Base-by-base conservation (phyloP, 352 stramenopile genomes). In the Pythium phragmiticola region DNA sequence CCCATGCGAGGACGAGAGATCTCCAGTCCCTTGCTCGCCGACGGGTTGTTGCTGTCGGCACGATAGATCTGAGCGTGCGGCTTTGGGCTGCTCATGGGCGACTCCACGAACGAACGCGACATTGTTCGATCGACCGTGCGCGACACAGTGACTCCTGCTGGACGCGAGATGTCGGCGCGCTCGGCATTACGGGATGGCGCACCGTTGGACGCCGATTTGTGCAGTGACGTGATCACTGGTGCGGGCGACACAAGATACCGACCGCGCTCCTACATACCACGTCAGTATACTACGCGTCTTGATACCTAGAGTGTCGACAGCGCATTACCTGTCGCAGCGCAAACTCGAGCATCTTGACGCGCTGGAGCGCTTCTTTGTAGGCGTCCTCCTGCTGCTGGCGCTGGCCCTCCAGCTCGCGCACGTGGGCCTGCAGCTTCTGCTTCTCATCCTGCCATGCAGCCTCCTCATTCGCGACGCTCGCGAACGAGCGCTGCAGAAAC, bases 281-380 rank as follows among this genome's bases (percentile, higher is more conserved):
- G n/a, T 43, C 33, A 43, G 49, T 28, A 23, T 1, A 30, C 26
- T 41, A 55, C 4, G 23, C n/a, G 8, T 14, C 8, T 52, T 17
- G 1, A 34, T 49, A 49, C 43, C 3, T 23, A 4, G 13, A 49
- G n/a, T 30, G 42, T 13, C 16, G 8, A 48, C 43, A 13, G 16
- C 17, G 28, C 4, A 66, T 26, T 19, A 84, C 76, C 76, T 92
- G 84, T 4, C 80, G 80, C 46, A 95, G 66, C 52, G 87, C 87
- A 64, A 93, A 95, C 56, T 95, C 84, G 66, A 95, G 83, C 87
- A 95, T 95, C 69, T 95, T 95, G 43, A 95, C 74, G 46, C 86
- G 87, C 59, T 94, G 63, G 72, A 95, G 75, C 11, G 80, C 83
- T 48, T 95, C 87, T 64, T 94, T 94, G 63, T 92, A 92, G 39